Evolutionary conservation across 805 yeast species (phyloP), one percentile per base, ranked within the genome.

Genomic region (Yamadazyma paraphyllophila): DNA sequence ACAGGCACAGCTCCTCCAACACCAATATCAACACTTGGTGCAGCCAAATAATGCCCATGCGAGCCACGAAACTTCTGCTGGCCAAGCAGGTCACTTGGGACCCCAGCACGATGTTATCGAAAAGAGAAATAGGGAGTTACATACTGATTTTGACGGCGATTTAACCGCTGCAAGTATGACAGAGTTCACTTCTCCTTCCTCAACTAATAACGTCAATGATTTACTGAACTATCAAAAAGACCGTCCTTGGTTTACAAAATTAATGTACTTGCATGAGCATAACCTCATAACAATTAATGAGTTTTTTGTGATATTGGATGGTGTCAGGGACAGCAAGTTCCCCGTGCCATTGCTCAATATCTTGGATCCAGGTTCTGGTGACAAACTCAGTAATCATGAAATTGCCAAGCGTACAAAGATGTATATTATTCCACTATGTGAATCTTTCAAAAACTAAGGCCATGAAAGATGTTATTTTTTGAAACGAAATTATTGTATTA

Each of bases 321-420:
- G 71, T 1, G 65, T 67, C 1, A 53, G 71, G 39, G 73, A 67
- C 44, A 61, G 61, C n/a, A 66, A 60, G 45, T 64, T 67, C 17
- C 73, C 71, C 1, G 45, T 59, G 17, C 64, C 65, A 36, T 63
- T 67, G 67, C 55, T 67, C 41, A 69, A 63, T 46, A 59, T 60
- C 16, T 53, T 60, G 49, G 74, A 67, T 47, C 63, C 57, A 35
- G 61, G 59, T 4, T 62, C 62, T 47, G 58, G 54, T 3, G 50
- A 52, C 12, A 52, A 55, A 8, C 44, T 55, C 9, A 52, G 59
- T 4, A 68, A 63, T 42, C 63, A 58, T 17, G 70, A 66, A 35
- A 57, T 59, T 33, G 67, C 56, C 1, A 64, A 65, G 38, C 50
- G 67, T 30, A 56, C 66, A 6, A 53, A 69, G 37, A 61, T 59